Conservation (phyloP, 176 grass and related monocot species). For the Pharus latifolius region DNA sequence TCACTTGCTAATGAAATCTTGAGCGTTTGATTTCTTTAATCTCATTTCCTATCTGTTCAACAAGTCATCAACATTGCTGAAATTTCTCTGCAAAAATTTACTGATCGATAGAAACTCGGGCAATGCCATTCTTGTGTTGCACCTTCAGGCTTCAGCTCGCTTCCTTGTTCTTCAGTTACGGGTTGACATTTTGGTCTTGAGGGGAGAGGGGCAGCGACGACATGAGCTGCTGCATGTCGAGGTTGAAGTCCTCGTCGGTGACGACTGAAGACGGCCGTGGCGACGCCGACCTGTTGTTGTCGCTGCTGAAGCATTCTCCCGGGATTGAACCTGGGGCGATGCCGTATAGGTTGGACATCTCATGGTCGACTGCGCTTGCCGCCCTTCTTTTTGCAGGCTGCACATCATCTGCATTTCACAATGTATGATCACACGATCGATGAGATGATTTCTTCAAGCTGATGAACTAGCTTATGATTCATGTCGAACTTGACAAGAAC, state of each 20-base stretch:
- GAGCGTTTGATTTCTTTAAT: no score
- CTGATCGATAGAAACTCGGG: no score
- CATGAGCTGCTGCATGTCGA: conserved; percentile 22
- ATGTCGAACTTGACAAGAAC: no score
- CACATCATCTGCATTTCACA: not conserved
- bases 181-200: not conserved
- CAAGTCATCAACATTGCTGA: no score
- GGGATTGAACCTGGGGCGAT: not conserved
- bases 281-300: conserved; percentile 12
- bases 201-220: not conserved
- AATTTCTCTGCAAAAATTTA: no score
- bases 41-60: no score
- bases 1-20: no score
- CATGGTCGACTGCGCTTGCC: not conserved
- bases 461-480: no score
- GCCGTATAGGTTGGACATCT: not conserved
- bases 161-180: not conserved
- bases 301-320: not conserved
- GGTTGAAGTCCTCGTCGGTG: conserved; percentile 12
- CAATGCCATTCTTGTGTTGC: no score
- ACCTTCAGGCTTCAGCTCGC: no score
- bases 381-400: not conserved
- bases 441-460: no score
- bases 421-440: not conserved
- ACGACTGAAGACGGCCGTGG: not conserved